Conservation (phyloP, 768 basidiomycete genomes). For the Holtermanniella nyarrowii region DNA sequence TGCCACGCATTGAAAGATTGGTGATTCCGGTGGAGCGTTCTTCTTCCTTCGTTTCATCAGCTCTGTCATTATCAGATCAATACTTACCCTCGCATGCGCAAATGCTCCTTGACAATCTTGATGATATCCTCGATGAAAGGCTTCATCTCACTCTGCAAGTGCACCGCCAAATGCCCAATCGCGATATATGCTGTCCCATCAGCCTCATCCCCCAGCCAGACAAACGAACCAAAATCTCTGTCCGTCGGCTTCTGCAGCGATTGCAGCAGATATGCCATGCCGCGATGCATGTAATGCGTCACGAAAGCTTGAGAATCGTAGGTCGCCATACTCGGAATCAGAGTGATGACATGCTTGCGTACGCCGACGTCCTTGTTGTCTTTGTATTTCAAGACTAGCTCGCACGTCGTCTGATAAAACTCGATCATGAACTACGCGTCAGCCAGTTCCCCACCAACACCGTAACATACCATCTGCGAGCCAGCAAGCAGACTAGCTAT, state of each 20-base stretch:
- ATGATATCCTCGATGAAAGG: constrained; percentile 88
- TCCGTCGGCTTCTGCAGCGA: constrained; percentile 84
- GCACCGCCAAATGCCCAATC: constrained; percentile 85
- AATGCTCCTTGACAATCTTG: constrained; percentile 73
- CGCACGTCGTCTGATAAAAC: constrained; percentile 69
- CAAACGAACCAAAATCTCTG: constrained; percentile 65
- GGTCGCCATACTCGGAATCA: constrained; percentile 86
- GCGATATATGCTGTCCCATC: constrained; percentile 69
- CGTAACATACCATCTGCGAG: constrained; percentile 71
- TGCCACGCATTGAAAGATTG: constrained; percentile 94
- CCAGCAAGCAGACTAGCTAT: constrained; percentile 83
- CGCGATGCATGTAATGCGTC: constrained; percentile 79
- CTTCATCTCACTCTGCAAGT: constrained; percentile 90
- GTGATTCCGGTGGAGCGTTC: constrained; percentile 84
- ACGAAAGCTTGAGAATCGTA: constrained; percentile 91
- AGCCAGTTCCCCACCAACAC: neutral
- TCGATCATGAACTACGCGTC: constrained; percentile 40
- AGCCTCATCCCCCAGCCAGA: neutral
- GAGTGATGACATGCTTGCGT: constrained; percentile 85
- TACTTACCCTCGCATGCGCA: constrained; percentile 71
- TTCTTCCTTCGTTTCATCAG: constrained; percentile 46
- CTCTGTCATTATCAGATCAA: neutral
- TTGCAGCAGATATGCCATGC: constrained; percentile 81
- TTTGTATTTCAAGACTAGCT: constrained; percentile 79
- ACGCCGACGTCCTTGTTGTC: constrained; percentile 77